These are phyloP conservation scores for Sporisorium sorghi DNA, from an alignment of 1,284 basidiomycete species.

Conservation along the genomic window DNA sequence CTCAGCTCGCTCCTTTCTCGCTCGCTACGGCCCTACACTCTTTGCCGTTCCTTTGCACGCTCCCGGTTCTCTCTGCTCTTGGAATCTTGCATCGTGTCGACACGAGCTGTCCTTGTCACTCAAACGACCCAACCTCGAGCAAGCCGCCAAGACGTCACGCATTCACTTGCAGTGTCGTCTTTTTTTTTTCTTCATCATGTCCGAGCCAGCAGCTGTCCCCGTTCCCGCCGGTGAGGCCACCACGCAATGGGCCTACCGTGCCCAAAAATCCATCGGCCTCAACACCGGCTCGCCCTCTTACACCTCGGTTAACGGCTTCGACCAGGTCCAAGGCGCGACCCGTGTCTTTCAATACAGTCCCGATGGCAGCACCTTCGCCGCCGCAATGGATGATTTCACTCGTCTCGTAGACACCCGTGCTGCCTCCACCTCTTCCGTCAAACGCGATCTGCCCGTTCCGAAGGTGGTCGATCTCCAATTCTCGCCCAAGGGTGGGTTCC, in stretches of 20 bases:
- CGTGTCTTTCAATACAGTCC: conserved; percentile 85
- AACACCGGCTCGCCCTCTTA: conserved; percentile 85
- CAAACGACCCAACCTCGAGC: not conserved
- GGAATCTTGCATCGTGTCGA: not conserved
- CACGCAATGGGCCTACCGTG: conserved; percentile 74
- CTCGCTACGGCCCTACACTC: not conserved
- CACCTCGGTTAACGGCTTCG: conserved; percentile 76
- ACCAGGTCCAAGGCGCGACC: conserved; percentile 75
- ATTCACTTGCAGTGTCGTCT: conserved; percentile 28
- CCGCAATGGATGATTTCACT: conserved; percentile 81
- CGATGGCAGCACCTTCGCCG: conserved; percentile 88
- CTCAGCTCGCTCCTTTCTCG: not conserved
- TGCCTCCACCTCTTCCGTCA: conserved; percentile 55
- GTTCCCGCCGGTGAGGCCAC: conserved; percentile 40
- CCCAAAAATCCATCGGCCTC: conserved; percentile 90
- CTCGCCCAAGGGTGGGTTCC: conserved; percentile 89
- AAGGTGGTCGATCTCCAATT: conserved; percentile 87
- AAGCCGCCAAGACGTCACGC: conserved; percentile 5
- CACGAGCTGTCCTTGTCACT: not conserved
- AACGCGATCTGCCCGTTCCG: conserved; percentile 71
- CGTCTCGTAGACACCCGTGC: conserved; percentile 76
- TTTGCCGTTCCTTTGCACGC: conserved; percentile 1
- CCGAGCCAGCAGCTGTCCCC: conserved; percentile 38
- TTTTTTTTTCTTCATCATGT: conserved; percentile 34
- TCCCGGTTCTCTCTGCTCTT: not conserved